Percentiles rank a stretch among this genome's conserved stretches.
Conservation (phyloP, 2,329 filamentous ascomycete species). For the Stagonosporopsis rhizophila region DNA sequence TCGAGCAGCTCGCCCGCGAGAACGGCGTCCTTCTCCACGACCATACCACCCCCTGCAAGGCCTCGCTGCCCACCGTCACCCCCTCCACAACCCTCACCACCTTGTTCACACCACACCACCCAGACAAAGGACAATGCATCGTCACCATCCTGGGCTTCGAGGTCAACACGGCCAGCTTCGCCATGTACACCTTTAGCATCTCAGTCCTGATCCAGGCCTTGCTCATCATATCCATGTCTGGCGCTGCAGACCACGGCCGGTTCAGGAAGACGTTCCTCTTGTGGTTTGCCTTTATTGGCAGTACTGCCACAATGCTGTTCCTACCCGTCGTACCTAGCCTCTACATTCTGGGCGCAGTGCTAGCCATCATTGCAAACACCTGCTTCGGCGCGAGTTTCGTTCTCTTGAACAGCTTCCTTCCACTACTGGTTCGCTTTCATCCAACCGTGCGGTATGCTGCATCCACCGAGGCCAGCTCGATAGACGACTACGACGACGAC, state of each 20-base stretch:
- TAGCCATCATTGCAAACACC: conserved; percentile 91
- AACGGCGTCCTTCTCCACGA: conserved; percentile 87
- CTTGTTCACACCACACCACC: conserved; percentile 30
- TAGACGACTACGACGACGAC: conserved; percentile 42
- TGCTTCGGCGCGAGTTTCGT: conserved; percentile 96
- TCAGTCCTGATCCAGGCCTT: conserved; percentile 89
- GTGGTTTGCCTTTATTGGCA: conserved; percentile 82
- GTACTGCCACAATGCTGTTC: conserved; percentile 86
- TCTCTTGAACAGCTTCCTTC: conserved; percentile 91
- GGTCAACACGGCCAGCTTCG: conserved; percentile 95
- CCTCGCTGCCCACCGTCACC: conserved; percentile 62
- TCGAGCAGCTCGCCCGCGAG: conserved; percentile 92
- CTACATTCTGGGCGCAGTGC: conserved; percentile 80
- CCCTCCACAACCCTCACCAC: conserved; percentile 30
- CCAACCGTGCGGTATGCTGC: conserved; percentile 60
- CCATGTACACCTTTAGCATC: conserved; percentile 97
- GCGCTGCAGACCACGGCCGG: conserved; percentile 87
- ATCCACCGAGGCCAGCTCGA: conserved; percentile 29
- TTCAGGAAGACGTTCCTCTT: conserved; percentile 90
- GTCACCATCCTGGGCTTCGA: conserved; percentile 81
- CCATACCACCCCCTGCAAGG: conserved; percentile 74
- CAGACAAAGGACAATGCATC: conserved; percentile 70
- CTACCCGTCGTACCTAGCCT: conserved; percentile 76
- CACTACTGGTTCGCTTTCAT: conserved; percentile 87
- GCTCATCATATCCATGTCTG: conserved; percentile 94